A percentile compares a stretch with the other conserved stretches of the same genome.
These are phyloP conservation scores for Microcos paniculata DNA, from an alignment of 345 rosid species.

Conservation along the genomic window DNA sequence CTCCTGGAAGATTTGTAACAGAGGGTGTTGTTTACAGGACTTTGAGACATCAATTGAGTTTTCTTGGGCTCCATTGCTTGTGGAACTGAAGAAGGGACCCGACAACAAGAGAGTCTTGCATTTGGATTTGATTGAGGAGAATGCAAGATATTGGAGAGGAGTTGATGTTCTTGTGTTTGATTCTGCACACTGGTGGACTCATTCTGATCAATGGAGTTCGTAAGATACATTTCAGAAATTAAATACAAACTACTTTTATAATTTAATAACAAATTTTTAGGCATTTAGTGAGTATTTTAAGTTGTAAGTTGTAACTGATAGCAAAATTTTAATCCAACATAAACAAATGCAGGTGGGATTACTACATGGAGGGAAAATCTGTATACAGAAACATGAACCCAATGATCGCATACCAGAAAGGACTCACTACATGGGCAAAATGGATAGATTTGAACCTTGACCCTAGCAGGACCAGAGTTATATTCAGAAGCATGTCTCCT, in stretches of 20 bases:
- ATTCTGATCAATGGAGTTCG: slow-evolving; percentile 70
- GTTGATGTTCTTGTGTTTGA: slow-evolving; percentile 87
- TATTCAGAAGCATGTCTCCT: slow-evolving; percentile 72
- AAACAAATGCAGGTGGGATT: slow-evolving; percentile 57
- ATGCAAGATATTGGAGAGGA: slow-evolving; percentile 88
- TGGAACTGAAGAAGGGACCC: slow-evolving; percentile 63
- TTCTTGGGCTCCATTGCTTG: slow-evolving; percentile 92
- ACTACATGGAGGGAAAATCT: slow-evolving; percentile 56
- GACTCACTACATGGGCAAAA: slow-evolving; percentile 73
- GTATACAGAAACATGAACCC: slow-evolving; percentile 51
- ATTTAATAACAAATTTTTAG: no score
- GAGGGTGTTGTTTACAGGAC: slow-evolving; percentile 44
- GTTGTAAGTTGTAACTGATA: neutral
- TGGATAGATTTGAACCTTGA: slow-evolving; percentile 64
- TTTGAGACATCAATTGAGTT: slow-evolving; percentile 79
- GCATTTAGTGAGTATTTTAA: neutral
- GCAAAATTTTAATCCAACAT: neutral
- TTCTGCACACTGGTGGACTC: slow-evolving; percentile 99
- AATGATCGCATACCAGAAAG: slow-evolving; percentile 68
- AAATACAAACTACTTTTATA: no score
- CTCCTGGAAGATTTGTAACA: neutral
- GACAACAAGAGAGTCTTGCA: slow-evolving; percentile 65
- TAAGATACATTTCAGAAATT: slow-evolving; percentile 30
- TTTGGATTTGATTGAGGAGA: slow-evolving; percentile 85
- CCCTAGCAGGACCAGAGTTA: slow-evolving; percentile 51